Conservation (phyloP, 208 protist species). For the Spongospora subterranea region DNA sequence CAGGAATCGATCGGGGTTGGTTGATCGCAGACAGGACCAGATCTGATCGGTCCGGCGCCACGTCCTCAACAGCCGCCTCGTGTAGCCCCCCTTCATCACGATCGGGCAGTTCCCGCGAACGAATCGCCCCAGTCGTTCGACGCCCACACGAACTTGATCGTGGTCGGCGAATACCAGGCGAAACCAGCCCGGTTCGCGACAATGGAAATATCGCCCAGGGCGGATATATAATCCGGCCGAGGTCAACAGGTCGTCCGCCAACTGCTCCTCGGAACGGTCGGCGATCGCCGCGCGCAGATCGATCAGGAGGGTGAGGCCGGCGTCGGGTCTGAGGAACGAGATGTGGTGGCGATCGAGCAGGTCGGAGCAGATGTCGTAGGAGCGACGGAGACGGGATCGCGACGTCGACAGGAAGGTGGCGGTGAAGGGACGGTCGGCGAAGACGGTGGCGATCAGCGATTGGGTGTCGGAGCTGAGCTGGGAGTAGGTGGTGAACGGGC, state of each 20-base stretch:
- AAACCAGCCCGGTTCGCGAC: neutral
- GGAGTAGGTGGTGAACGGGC: neutral
- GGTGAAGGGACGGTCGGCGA: neutral
- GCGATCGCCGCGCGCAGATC: neutral
- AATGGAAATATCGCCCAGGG: neutral
- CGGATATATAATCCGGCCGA: neutral
- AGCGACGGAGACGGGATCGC: neutral
- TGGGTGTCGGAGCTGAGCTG: neutral
- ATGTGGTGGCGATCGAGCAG: neutral
- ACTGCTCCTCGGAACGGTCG: neutral
- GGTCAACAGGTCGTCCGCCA: neutral
- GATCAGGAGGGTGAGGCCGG: constrained; percentile 10
- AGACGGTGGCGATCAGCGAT: neutral
- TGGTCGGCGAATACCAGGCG: constrained; percentile 6
- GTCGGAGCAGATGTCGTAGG: neutral
- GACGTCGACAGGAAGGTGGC: neutral
- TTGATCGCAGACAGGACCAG: neutral
- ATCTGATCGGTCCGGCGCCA: constrained; percentile 10
- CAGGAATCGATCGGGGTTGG: neutral
- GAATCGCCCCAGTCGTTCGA: neutral
- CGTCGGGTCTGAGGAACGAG: neutral
- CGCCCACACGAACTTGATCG: neutral
- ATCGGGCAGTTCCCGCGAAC: neutral
- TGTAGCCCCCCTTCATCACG: neutral
- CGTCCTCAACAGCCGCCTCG: neutral